Evolutionary conservation across 768 basidiomycete genomes (phyloP).

Genomic region (Gautieria morchelliformis): DNA sequence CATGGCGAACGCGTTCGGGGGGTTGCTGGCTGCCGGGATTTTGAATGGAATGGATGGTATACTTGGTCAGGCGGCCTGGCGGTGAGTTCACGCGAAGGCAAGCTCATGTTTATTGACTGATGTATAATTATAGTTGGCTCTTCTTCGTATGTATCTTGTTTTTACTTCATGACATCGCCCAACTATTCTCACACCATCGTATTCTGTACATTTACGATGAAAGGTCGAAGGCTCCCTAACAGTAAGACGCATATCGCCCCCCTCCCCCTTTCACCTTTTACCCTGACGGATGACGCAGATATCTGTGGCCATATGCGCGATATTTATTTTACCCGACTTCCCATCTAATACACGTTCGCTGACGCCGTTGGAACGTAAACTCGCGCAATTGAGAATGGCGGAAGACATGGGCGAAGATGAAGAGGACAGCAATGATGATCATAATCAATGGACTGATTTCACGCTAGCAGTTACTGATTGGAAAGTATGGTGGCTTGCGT

Average conservation of each 20-base stretch:
- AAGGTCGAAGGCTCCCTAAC: slow-evolving; percentile 37
- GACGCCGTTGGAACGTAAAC: slow-evolving; percentile 25
- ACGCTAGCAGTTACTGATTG: slow-evolving; percentile 28
- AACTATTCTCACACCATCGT: neutral
- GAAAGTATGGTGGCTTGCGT: slow-evolving; percentile 34
- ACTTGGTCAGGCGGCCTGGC: slow-evolving; percentile 63
- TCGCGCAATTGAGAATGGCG: slow-evolving; percentile 62
- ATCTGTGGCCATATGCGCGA: slow-evolving; percentile 38
- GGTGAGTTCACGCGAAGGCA: slow-evolving; percentile 29
- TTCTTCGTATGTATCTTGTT: slow-evolving; percentile 21
- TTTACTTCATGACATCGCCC: neutral
- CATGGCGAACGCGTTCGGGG: slow-evolving; percentile 75
- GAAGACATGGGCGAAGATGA: slow-evolving; percentile 62
- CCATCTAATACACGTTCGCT: slow-evolving; percentile 40
- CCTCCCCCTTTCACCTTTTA: neutral
- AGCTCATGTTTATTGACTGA: neutral
- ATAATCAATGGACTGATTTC: slow-evolving; percentile 21
- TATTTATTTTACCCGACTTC: slow-evolving; percentile 68
- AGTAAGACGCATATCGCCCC: neutral
- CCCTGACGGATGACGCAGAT: slow-evolving; percentile 10
- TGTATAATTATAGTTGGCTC: slow-evolving; percentile 28
- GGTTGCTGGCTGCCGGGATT: slow-evolving; percentile 69
- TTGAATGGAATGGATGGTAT: slow-evolving; percentile 62
- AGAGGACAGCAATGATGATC: slow-evolving; percentile 27
- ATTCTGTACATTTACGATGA: neutral